Percentiles rank a stretch among this genome's conserved stretches.
Evolutionary conservation across 805 yeast species (phyloP).

Genomic region (Vanderwaltozyma tropicalis): DNA sequence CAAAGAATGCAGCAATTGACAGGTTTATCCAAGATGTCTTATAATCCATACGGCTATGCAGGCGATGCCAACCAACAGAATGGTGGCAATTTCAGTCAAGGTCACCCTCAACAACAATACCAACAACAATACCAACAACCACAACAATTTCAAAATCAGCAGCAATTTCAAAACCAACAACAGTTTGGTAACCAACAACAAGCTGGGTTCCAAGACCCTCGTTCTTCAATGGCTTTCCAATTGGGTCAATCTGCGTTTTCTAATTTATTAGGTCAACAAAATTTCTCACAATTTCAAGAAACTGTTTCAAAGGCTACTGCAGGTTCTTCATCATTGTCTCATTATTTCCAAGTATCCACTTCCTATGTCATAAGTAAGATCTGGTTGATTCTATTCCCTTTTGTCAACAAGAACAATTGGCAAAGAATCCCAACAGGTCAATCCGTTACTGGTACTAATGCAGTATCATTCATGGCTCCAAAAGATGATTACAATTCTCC

Average conservation of each 20-base stretch:
- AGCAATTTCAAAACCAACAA: conserved; percentile 29
- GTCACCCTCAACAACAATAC: too few species aligned
- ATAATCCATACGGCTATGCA: too few species aligned
- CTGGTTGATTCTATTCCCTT: conserved; percentile 71
- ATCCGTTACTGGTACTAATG: conserved; percentile 5
- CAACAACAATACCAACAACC: background rate
- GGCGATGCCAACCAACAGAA: too few species aligned
- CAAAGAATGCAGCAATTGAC: too few species aligned
- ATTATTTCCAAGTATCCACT: conserved; percentile 88
- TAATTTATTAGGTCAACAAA: conserved; percentile 39
- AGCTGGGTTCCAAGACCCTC: conserved; percentile 52
- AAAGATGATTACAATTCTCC: conserved; percentile 87
- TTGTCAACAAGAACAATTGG: conserved; percentile 72
- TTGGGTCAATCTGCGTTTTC: conserved; percentile 73
- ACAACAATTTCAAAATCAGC: conserved; percentile 11
- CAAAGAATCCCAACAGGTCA: conserved; percentile 37
- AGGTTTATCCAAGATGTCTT: too few species aligned
- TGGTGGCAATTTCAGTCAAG: too few species aligned
- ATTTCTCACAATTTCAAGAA: conserved; percentile 42
- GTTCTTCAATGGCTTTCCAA: conserved; percentile 77
- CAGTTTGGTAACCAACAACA: conserved; percentile 17
- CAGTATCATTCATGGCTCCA: conserved; percentile 44
- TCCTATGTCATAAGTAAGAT: conserved; percentile 71
- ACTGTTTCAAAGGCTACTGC: conserved; percentile 34
- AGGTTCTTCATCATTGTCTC: conserved; percentile 48